A percentile compares a stretch with the other conserved stretches of the same genome.
These are phyloP conservation scores for Podila verticillata DNA, from an alignment of 192 early-diverging fungal genomes.

Conservation along the genomic window DNA sequence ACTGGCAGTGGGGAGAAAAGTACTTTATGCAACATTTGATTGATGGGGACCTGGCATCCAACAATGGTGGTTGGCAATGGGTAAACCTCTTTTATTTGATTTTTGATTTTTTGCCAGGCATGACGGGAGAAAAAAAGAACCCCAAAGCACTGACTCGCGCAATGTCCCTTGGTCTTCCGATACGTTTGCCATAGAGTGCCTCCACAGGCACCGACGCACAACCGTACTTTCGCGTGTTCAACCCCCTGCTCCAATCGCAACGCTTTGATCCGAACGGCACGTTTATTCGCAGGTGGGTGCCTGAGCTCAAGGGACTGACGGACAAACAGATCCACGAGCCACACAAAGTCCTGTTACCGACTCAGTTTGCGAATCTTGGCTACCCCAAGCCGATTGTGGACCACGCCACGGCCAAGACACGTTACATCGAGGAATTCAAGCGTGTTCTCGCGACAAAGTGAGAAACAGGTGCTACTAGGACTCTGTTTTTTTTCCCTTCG, in stretches of 20 bases:
- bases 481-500: too few species aligned
- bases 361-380: conserved; percentile 52
- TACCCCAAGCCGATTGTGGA: conserved; percentile 76
- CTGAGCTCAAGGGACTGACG: conserved; percentile 60
- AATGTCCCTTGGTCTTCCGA: too few species aligned
- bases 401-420: conserved; percentile 61
- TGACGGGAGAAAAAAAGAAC: not conserved
- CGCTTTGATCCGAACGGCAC: conserved; percentile 67
- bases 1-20: conserved; percentile 73
- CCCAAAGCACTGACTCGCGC: too few species aligned
- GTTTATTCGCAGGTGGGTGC: conserved; percentile 70
- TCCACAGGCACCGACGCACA: conserved; percentile 76
- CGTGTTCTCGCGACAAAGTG: conserved; percentile 21
- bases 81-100: conserved; percentile 1
- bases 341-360: conserved; percentile 16
- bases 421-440: conserved; percentile 61
- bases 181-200: conserved; percentile 48
- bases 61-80: conserved; percentile 83
- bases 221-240: conserved; percentile 82
- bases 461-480: too few species aligned
- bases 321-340: conserved; percentile 69
- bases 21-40: conserved; percentile 70
- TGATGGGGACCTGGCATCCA: conserved; percentile 75
- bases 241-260: conserved; percentile 58
- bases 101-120: not conserved